phyloP scores from a whole-genome alignment of 225 moss, liverwort and hornwort genomes.

The Polytrichum commune region DNA sequence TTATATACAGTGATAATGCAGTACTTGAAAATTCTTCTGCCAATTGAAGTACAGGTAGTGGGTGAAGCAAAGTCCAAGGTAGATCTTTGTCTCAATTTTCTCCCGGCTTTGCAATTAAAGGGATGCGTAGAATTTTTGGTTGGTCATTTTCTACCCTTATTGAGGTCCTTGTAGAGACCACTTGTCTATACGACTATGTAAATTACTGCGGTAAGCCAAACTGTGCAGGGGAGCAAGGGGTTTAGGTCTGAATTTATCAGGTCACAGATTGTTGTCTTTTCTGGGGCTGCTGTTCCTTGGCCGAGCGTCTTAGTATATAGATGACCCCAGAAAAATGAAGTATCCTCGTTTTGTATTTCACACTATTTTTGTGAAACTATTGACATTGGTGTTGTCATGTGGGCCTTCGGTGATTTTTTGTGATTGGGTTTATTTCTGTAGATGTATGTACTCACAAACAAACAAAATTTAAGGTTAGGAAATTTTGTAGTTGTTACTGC shows the following conservation, averaged over 20 bases:
- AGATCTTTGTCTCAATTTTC: conserved; percentile 1
- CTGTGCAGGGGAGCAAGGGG: no score
- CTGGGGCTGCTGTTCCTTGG: background rate
- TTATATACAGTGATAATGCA: background rate
- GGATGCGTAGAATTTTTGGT: conserved; percentile 5
- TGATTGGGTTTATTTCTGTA: no score
- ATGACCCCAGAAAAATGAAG: no score
- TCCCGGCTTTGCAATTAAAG: conserved; percentile 2
- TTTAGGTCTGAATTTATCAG: background rate
- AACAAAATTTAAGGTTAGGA: no score
- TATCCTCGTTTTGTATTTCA: background rate
- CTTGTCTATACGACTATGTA: conserved; percentile 3
- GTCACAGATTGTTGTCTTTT: conserved; percentile 2
- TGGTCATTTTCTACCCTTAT: conserved; percentile 1
- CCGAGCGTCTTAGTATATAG: no score
- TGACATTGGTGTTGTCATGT: background rate
- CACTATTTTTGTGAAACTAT: conserved; percentile 4
- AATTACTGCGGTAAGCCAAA: background rate
- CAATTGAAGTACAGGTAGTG: background rate
- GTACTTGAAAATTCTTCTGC: background rate
- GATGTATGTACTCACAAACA: no score
- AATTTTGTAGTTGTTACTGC: no score
- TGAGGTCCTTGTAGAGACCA: background rate
- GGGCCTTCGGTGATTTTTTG: no score
- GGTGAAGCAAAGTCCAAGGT: background rate